Evolutionary conservation across 129 eudicot genomes (phyloP).

Genomic region (Daucus carota): DNA sequence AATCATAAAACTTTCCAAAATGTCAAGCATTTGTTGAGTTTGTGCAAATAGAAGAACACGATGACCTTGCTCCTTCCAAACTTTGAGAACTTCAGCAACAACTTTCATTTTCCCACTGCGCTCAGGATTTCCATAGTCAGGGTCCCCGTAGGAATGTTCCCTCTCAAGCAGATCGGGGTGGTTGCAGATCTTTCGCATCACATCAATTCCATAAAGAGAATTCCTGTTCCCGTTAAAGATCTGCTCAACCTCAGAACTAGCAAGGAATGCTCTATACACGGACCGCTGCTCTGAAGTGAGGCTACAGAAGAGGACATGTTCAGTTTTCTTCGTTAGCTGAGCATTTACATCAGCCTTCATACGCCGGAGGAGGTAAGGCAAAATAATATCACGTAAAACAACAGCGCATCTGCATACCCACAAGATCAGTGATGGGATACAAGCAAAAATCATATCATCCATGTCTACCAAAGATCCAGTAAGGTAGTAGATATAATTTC

Average conservation of each 20-base stretch:
- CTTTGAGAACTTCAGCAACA: constrained; percentile 67
- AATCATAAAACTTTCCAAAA: constrained; percentile 65
- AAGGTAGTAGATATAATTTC: background rate
- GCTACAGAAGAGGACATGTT: constrained; percentile 94
- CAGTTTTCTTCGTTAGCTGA: constrained; percentile 76
- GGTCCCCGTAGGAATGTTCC: constrained; percentile 65
- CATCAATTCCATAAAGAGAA: constrained; percentile 89
- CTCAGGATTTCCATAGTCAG: constrained; percentile 83
- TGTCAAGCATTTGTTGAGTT: constrained; percentile 96
- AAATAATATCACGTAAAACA: constrained; percentile 78
- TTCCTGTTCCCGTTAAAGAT: constrained; percentile 78
- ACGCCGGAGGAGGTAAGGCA: constrained; percentile 95
- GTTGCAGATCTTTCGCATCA: constrained; percentile 95
- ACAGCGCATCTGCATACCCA: constrained; percentile 77
- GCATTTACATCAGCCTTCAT: constrained; percentile 97
- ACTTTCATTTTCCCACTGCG: constrained; percentile 96
- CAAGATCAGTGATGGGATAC: background rate
- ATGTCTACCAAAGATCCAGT: background rate
- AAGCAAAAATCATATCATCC: background rate
- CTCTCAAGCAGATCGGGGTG: constrained; percentile 96
- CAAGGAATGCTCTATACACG: constrained; percentile 79
- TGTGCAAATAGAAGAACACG: constrained; percentile 92
- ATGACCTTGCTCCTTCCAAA: constrained; percentile 92
- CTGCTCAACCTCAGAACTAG: constrained; percentile 95
- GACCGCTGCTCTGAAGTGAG: constrained; percentile 74